Evolutionary conservation across 164 flowering plant genomes (phyloP).

Genomic region (Tetrastigma voinierianum): DNA sequence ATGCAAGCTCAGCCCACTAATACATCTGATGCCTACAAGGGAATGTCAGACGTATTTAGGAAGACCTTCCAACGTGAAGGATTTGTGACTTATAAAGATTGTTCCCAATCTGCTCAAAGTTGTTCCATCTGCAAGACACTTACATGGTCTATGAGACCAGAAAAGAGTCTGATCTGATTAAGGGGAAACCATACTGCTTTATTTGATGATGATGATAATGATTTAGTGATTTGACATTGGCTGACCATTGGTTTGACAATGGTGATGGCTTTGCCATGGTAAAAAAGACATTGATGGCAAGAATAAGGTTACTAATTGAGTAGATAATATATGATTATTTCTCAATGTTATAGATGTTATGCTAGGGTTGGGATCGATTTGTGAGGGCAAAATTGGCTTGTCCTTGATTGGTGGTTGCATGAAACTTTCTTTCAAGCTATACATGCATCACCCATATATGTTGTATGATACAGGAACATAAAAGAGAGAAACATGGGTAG

Average conservation of each 20-base stretch:
- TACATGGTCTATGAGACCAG: conserved; percentile 24
- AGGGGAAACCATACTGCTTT: not conserved
- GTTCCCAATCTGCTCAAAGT: conserved; percentile 25
- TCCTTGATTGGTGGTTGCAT: not conserved
- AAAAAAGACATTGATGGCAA: conserved; percentile 3
- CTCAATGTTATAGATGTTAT: not conserved
- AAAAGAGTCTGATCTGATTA: conserved; percentile 16
- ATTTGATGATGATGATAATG: not conserved
- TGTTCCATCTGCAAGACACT: conserved; percentile 25
- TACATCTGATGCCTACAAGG: conserved; percentile 10
- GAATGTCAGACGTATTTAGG: conserved; percentile 24
- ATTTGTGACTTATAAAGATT: conserved; percentile 21
- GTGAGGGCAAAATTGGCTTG: conserved; percentile 14
- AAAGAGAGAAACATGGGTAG: not conserved
- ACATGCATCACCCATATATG: conserved; percentile 4
- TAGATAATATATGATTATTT: conserved; percentile 12
- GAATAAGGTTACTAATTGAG: conserved; percentile 15
- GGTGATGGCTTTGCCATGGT: not conserved
- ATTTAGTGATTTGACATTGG: conserved; percentile 12
- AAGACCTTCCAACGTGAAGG: conserved; percentile 21
- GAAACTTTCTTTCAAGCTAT: not conserved
- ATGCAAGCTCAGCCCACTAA: conserved; percentile 21
- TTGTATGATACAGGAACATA: conserved; percentile 14
- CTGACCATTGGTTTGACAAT: conserved; percentile 11
- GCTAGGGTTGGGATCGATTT: conserved; percentile 4